Evolutionary conservation across 1,284 basidiomycete species (phyloP).

Genomic region (Irpex sp.): DNA sequence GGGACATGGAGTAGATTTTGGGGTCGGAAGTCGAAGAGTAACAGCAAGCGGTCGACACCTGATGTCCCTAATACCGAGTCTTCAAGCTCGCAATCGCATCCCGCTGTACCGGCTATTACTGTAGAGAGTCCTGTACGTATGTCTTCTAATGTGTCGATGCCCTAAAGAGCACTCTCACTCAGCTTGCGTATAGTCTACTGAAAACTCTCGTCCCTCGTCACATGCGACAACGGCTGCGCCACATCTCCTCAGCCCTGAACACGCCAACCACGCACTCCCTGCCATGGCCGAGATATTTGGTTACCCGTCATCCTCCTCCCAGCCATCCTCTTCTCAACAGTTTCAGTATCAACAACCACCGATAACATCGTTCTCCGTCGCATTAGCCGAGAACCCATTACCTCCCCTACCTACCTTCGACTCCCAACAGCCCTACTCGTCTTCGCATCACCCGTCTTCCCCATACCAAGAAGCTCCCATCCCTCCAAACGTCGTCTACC

Average conservation of each 20-base stretch:
- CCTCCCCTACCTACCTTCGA: background rate
- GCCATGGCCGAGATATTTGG: slow-evolving; percentile 3
- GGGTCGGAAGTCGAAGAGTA: slow-evolving; percentile 7
- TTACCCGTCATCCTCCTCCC: background rate
- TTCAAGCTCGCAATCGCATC: background rate
- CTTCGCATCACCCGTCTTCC: background rate
- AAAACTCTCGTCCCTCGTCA: slow-evolving; percentile 5
- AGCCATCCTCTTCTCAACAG: background rate
- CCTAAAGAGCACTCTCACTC: background rate
- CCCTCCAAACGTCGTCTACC: slow-evolving; percentile 13
- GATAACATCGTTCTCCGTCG: background rate
- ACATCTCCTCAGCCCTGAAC: slow-evolving; percentile 17
- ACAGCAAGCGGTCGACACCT: slow-evolving; percentile 6
- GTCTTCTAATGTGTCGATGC: background rate
- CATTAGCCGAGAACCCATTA: background rate
- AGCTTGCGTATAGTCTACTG: slow-evolving; percentile 4
- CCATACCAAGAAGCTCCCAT: slow-evolving; percentile 12
- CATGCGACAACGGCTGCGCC: background rate
- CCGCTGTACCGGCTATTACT: slow-evolving; percentile 11
- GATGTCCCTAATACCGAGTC: background rate
- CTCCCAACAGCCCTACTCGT: background rate
- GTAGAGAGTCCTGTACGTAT: slow-evolving; percentile 16
- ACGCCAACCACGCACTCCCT: slow-evolving; percentile 11
- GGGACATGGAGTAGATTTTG: slow-evolving; percentile 7
- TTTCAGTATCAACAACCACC: background rate